Base-by-base conservation (phyloP, 805 yeast genomes). In the Millerago galiae region DNA sequence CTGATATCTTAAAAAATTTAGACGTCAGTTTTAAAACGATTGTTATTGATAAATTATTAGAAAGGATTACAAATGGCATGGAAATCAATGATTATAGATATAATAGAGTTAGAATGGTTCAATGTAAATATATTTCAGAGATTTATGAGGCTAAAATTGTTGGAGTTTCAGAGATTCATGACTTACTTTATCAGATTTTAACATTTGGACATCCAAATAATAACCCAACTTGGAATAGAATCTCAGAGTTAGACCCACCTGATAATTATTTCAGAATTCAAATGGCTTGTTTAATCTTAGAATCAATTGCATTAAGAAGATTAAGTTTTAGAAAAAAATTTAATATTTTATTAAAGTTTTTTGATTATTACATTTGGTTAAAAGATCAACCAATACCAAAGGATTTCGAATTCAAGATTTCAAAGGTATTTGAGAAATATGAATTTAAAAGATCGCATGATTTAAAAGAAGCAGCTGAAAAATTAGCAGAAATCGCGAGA, bases 181-280 rank as follows among this genome's bases (percentile, higher is more conserved):
- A 77, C 35, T 56, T 81, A 3, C 48, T 81, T 12, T 82, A 71
- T 60, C 69, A 70, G 46, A 68, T 85, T 8, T 45, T 86, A 4
- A 75, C 81, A 34, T 75, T 65, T 58, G 95, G 95, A 0, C 81
- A 85, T 64, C 71, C 73, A 0, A 66, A 70, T 44, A 76, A 76
- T 41, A 71, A 71, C 39, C 90, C 95, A 2, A 60, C 55, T 9
- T 71, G 72, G 7, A 66, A 63, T 17, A 49, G 43, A 4, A 33
- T 55, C 3, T 64, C 69, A 26, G 72, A 63, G 14, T 40, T 72
- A n/a, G 96, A 89, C 61, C 63, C 63, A 11, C 79, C 81, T 0
- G 74, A 79, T 51, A 80, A 85, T 52, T 85, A 80, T 55, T 86
- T 87, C 60, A 70, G 96, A 44, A 65, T 87, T 30, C 78, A 77